These are phyloP conservation scores for Coemansia reversa DNA, from an alignment of 192 early-diverging fungal species.

Conservation along the genomic window DNA sequence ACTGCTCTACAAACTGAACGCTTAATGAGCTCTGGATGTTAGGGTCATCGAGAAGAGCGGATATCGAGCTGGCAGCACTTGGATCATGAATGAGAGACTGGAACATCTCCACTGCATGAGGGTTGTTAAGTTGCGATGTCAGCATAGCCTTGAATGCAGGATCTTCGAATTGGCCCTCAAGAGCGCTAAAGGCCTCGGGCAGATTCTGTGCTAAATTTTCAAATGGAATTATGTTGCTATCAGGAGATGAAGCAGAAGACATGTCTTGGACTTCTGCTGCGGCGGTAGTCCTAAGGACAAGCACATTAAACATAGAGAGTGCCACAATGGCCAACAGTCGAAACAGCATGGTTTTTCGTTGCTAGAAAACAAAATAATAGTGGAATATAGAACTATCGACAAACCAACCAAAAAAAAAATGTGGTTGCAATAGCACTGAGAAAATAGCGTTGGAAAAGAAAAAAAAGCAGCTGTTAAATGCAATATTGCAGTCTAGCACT, in stretches of 20 bases:
- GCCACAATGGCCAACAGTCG: not conserved
- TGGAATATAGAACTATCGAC: not conserved
- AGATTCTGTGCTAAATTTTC: conserved; percentile 50
- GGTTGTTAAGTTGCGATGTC: conserved; percentile 50
- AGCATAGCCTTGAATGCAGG: conserved; percentile 38
- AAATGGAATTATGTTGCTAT: conserved; percentile 10
- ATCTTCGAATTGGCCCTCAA: conserved; percentile 45
- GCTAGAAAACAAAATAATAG: not conserved
- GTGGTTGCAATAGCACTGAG: not conserved
- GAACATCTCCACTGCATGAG: conserved; percentile 52
- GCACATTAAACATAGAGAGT: conserved; percentile 2
- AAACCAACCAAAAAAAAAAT: not conserved
- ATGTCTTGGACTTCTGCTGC: conserved; percentile 4
- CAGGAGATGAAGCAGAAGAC: not conserved
- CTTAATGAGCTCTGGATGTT: conserved; percentile 49
- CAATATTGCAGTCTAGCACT: not conserved
- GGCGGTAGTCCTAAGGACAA: conserved; percentile 5
- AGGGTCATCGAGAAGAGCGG: conserved; percentile 41
- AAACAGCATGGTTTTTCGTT: conserved; percentile 4
- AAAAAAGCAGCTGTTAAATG: conserved; percentile 6
- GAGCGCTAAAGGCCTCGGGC: conserved; percentile 45
- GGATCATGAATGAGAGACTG: conserved; percentile 50
- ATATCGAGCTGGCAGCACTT: conserved; percentile 43
- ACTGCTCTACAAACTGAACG: conserved; percentile 46
- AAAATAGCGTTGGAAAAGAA: not conserved